Evolutionary conservation across 192 early-diverging fungal species (phyloP).

Genomic region (Podila verticillata): DNA sequence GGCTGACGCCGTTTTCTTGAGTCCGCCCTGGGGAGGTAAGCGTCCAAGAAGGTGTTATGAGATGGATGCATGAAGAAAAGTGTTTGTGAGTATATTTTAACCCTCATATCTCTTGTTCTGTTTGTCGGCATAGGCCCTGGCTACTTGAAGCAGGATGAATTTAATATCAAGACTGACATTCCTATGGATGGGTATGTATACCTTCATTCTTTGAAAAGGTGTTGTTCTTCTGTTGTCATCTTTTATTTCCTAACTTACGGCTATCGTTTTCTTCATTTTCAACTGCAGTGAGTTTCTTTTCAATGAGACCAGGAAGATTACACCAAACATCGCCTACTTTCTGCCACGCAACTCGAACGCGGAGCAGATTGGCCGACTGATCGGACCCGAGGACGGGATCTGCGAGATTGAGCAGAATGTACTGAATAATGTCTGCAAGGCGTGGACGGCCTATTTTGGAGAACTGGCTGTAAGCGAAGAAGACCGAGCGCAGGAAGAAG

Average conservation of each 20-base stretch:
- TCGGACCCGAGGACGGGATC: slow-evolving; percentile 51
- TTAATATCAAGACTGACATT: slow-evolving; percentile 78
- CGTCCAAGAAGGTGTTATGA: not conserved
- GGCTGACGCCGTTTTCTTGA: slow-evolving; percentile 92
- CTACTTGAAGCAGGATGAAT: slow-evolving; percentile 68
- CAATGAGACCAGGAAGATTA: slow-evolving; percentile 68
- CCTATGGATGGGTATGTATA: slow-evolving; percentile 73
- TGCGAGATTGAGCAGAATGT: slow-evolving; percentile 89
- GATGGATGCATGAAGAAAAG: not conserved
- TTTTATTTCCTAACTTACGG: not conserved
- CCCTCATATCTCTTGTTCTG: not conserved
- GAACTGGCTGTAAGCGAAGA: slow-evolving; percentile 58
- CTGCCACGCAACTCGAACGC: slow-evolving; percentile 85
- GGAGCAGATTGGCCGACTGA: slow-evolving; percentile 69
- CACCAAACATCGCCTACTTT: slow-evolving; percentile 84
- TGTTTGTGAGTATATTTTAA: not conserved
- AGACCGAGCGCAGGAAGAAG: not conserved
- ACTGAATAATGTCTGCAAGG: slow-evolving; percentile 73
- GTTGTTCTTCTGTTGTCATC: not conserved
- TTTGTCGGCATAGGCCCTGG: slow-evolving; percentile 62
- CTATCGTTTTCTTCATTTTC: slow-evolving; percentile 28
- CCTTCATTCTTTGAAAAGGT: not conserved
- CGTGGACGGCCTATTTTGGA: slow-evolving; percentile 83
- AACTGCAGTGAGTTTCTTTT: slow-evolving; percentile 68
- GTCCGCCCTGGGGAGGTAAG: slow-evolving; percentile 94